Evolutionary conservation across 78 protist genomes (phyloP).

Genomic region (Salpingoeca rosetta): DNA sequence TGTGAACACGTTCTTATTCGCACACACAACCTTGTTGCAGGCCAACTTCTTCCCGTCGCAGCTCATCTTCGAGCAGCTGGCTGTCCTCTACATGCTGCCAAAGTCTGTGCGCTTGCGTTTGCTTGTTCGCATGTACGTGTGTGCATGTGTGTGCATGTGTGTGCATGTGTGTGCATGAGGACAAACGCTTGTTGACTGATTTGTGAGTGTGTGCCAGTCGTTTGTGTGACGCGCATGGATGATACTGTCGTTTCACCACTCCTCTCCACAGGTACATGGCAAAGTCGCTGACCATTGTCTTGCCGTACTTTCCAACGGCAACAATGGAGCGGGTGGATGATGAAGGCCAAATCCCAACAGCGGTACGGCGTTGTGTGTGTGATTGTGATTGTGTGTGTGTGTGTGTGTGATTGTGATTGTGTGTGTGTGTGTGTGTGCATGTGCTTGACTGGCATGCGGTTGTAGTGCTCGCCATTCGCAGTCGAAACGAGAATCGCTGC

Average conservation of each 20-base stretch:
- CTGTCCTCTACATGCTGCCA: slow-evolving; percentile 12
- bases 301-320: slow-evolving; percentile 49
- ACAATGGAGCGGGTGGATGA: slow-evolving; percentile 50
- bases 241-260: background rate
- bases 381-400: too few relatives aligned
- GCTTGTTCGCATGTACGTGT: background rate
- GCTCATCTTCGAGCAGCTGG: background rate
- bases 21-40: background rate
- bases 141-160: too few relatives aligned
- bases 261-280: slow-evolving; percentile 16
- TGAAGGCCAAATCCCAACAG: slow-evolving; percentile 54
- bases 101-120: background rate
- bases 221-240: background rate
- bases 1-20: background rate
- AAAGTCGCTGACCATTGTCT: slow-evolving; percentile 1
- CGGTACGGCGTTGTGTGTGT: too few relatives aligned
- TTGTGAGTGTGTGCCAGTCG: background rate
- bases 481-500: too few relatives aligned
- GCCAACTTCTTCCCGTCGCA: background rate
- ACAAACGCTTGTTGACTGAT: background rate
- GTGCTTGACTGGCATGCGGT: too few relatives aligned
- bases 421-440: too few relatives aligned
- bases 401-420: too few relatives aligned
- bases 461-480: too few relatives aligned
- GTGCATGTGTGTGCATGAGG: too few relatives aligned